Evolutionary conservation across 805 yeast genomes (phyloP), one percentile per base, ranked within the genome.

Genomic region (Ogataea ramenticola): DNA sequence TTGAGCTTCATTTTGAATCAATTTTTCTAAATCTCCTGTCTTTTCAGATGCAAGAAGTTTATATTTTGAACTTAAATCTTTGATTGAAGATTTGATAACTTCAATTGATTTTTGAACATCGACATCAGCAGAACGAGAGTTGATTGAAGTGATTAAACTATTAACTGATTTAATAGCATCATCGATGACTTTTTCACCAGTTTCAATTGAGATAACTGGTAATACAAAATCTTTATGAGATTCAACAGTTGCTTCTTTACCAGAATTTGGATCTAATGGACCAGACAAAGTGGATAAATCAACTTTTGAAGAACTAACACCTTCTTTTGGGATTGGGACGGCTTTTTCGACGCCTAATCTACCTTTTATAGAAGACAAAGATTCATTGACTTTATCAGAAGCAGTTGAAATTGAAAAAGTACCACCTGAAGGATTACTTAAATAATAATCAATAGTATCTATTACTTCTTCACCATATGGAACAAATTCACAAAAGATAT

Each of bases 401-500:
- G 52, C 43, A 15, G 26, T 24, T 30, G 16, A 35, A 6, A 21
- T 40, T 17, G 11, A 59, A 30, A 41, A 54, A 58, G 22, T 52
- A 57, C 32, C n/a, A n/a, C n/a, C n/a, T n/a, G n/a, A n/a, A n/a
- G 37, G 49, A 36, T 59, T 61, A 36, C 53, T 52, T 48, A 51
- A 46, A 22, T 56, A 49, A 42, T 57, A 65, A 50, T 81, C 86
- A 42, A 74, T 65, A 9, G 58, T 53, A 43, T 77, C 75, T 27
- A 82, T 71, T 27, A 75, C 62, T 20, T 63, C 61, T 52, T 79
- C 84, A 33, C 80, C 86, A 41, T 73, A 69, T 17, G 93, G 93
- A 38, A 82, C 75, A 46, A 74, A 74, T 50, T 80, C 80, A 20
- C 79, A 69, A 60, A 80, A 82, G 39, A 68, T 50, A 51, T 82